These are phyloP conservation scores for Apiospora marii DNA, from an alignment of 2,329 filamentous ascomycete species.

Conservation along the genomic window DNA sequence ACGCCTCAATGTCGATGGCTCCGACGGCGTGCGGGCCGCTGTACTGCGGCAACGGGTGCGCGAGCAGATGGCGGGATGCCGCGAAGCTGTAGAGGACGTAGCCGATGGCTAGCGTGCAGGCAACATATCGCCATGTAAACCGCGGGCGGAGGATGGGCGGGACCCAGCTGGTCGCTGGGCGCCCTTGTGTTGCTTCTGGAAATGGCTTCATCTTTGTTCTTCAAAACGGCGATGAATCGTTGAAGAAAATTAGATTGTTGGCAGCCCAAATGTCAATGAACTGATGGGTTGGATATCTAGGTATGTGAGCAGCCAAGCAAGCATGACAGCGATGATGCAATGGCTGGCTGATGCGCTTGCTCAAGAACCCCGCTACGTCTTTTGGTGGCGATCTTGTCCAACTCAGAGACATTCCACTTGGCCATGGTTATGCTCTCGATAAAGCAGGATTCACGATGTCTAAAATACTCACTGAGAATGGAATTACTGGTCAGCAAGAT, in stretches of 20 bases:
- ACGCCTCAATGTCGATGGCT: slow-evolving; percentile 53
- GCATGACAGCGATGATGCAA: slow-evolving; percentile 8
- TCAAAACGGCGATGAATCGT: neutral
- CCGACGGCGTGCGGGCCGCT: slow-evolving; percentile 55
- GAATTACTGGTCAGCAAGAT: neutral
- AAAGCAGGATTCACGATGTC: neutral
- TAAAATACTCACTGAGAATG: neutral
- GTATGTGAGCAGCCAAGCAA: neutral
- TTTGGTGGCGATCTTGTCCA: slow-evolving; percentile 6
- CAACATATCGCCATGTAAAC: slow-evolving; percentile 44
- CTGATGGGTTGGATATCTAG: neutral
- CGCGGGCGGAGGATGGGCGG: slow-evolving; percentile 41
- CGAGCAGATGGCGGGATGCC: slow-evolving; percentile 51
- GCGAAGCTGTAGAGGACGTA: slow-evolving; percentile 52
- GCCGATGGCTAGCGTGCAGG: slow-evolving; percentile 37
- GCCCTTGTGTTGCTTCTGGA: slow-evolving; percentile 2
- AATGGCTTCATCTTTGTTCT: slow-evolving; percentile 36
- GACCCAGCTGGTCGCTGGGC: slow-evolving; percentile 16
- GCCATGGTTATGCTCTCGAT: neutral
- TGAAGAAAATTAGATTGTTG: neutral
- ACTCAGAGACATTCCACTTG: neutral
- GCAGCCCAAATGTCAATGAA: neutral
- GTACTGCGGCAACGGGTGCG: slow-evolving; percentile 52
- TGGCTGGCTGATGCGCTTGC: neutral
- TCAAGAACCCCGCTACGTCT: neutral